phyloP scores from a whole-genome alignment of 352 stramenopile genomes.

The Phytophthora litchii region DNA sequence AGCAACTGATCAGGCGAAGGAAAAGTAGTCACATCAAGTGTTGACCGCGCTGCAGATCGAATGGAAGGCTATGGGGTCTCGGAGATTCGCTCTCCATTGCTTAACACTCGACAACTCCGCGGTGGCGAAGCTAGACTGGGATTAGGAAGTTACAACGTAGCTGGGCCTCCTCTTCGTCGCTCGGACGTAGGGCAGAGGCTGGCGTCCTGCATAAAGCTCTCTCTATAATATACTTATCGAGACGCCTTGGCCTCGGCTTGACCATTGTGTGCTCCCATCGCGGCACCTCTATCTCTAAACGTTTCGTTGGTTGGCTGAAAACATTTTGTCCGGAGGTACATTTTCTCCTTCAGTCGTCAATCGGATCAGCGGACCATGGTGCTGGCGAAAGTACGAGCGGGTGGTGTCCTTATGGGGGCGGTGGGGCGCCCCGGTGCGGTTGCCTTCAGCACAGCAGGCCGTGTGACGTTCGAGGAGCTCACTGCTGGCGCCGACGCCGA shows the following conservation, averaged over 20 bases:
- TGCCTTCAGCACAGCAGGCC: slow-evolving; percentile 25
- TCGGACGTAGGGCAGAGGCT: slow-evolving; percentile 18
- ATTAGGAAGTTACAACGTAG: slow-evolving; percentile 33
- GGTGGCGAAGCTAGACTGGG: slow-evolving; percentile 22
- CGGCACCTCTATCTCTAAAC: slow-evolving; percentile 3
- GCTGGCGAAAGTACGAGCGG: slow-evolving; percentile 23
- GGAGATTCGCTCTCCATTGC: not conserved
- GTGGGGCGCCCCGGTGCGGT: slow-evolving; percentile 16
- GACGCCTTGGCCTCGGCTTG: slow-evolving; percentile 16
- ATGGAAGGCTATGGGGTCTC: not conserved
- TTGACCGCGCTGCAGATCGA: not conserved
- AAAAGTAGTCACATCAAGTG: slow-evolving; percentile 24
- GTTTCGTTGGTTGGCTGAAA: slow-evolving; percentile 31
- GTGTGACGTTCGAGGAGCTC: slow-evolving; percentile 65
- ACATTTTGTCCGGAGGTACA: slow-evolving; percentile 1
- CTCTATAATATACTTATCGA: slow-evolving; percentile 36
- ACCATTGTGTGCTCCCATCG: slow-evolving; percentile 2
- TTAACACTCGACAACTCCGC: not conserved
- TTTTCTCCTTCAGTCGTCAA: slow-evolving; percentile 10
- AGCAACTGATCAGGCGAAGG: slow-evolving; percentile 30
- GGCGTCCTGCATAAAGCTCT: slow-evolving; percentile 29
- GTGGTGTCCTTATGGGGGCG: slow-evolving; percentile 12
- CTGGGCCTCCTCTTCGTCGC: slow-evolving; percentile 26
- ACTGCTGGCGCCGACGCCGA: slow-evolving; percentile 70
- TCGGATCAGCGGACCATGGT: slow-evolving; percentile 16